These are phyloP conservation scores for Bipolaris cookei DNA, from an alignment of 2,329 filamentous ascomycete genomes.

Conservation along the genomic window DNA sequence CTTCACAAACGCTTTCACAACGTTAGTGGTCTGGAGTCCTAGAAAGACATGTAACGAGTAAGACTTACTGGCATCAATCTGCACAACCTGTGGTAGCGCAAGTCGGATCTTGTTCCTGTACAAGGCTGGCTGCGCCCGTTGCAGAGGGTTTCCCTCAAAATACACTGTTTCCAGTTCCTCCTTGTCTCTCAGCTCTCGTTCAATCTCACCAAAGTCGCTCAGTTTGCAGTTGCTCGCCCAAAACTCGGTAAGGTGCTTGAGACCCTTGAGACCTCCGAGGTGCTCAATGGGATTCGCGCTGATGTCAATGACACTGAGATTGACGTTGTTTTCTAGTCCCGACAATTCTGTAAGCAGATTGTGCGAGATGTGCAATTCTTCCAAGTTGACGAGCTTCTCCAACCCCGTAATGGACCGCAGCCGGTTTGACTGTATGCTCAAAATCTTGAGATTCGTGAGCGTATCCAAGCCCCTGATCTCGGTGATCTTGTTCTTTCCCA, in stretches of 20 bases:
- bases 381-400: constrained; percentile 73
- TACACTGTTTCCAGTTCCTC: constrained; percentile 85
- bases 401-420: constrained; percentile 80
- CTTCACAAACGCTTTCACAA: constrained; percentile 17
- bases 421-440: constrained; percentile 95
- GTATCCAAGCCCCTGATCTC: constrained; percentile 77
- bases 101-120: constrained; percentile 94
- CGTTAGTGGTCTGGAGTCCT: not conserved
- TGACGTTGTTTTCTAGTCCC: constrained; percentile 61
- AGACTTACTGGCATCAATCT: constrained; percentile 96
- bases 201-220: constrained; percentile 79
- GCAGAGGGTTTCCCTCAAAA: constrained; percentile 92
- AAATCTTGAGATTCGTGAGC: constrained; percentile 79
- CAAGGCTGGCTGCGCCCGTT: constrained; percentile 76
- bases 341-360: constrained; percentile 82
- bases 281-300: constrained; percentile 84
- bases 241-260: constrained; percentile 81
- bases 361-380: constrained; percentile 95
- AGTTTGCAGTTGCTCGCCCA: constrained; percentile 94
- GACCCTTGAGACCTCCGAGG: constrained; percentile 71
- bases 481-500: constrained; percentile 96
- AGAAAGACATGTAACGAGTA: not conserved
- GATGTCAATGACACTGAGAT: constrained; percentile 81
- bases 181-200: constrained; percentile 79
- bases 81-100: constrained; percentile 82